Percentiles rank a stretch among this genome's conserved stretches.
phyloP scores from a whole-genome alignment of 805 yeast genomes.

The Spathaspora arborariae region DNA sequence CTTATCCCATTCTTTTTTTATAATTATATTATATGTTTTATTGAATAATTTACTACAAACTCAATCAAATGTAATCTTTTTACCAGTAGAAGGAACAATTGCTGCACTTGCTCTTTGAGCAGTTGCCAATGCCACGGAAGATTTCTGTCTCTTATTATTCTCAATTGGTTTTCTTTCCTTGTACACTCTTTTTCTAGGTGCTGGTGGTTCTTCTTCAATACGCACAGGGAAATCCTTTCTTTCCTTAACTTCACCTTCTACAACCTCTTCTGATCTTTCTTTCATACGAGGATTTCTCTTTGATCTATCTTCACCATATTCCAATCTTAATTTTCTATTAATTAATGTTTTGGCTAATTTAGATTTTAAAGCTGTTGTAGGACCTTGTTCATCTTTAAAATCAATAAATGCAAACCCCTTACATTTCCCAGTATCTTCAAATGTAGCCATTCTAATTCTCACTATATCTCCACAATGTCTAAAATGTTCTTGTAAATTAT shows the following conservation, averaged over 20 bases:
- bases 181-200: conserved; percentile 5
- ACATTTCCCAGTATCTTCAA: conserved; percentile 93
- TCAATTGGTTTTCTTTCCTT: conserved; percentile 16
- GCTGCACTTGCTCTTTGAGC: conserved; percentile 91
- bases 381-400: conserved; percentile 74
- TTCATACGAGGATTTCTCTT: conserved; percentile 54
- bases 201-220: conserved; percentile 8
- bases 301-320: conserved; percentile 93
- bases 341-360: conserved; percentile 61
- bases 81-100: conserved; percentile 87
- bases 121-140: conserved; percentile 81
- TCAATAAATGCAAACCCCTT: conserved; percentile 95
- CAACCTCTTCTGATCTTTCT: conserved; percentile 21
- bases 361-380: conserved; percentile 78
- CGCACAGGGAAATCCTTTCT: conserved; percentile 2
- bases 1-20: neutral
- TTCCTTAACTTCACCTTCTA: conserved; percentile 8
- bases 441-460: conserved; percentile 93
- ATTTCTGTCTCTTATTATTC: conserved; percentile 51
- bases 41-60: neutral
- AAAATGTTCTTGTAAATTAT: conserved; percentile 73
- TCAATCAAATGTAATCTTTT: conserved; percentile 70
- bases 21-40: neutral
- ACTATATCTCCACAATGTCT: conserved; percentile 87
- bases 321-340: conserved; percentile 77